Percentiles rank a stretch among this genome's conserved stretches.
Evolutionary conservation across 2,329 filamentous ascomycete genomes (phyloP).

Genomic region (Penicillium sp.): DNA sequence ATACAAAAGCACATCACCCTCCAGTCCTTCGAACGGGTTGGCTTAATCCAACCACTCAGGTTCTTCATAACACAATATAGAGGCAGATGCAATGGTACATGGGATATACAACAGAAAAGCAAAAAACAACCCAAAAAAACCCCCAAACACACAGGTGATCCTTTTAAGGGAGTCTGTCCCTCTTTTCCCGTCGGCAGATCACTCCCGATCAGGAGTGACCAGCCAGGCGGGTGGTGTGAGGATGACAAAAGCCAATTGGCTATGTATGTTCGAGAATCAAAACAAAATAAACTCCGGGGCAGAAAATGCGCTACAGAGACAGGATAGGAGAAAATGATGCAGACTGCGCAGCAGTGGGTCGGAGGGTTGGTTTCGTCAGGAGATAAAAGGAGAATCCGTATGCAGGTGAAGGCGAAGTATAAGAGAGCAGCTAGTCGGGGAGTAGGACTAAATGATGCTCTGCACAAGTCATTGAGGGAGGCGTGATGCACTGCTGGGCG

Average conservation of each 20-base stretch:
- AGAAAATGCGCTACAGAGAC: not conserved
- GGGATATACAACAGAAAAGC: constrained; percentile 2
- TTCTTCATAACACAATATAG: not conserved
- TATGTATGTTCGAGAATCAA: not conserved
- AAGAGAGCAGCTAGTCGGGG: not conserved
- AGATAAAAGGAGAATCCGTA: not conserved
- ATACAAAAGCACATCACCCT: constrained; percentile 9
- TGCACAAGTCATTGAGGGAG: constrained; percentile 5
- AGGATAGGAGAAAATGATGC: not conserved
- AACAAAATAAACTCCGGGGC: not conserved
- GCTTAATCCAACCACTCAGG: not conserved
- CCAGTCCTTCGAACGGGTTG: not conserved
- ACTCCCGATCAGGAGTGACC: not conserved
- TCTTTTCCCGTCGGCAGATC: not conserved
- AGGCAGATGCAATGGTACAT: constrained; percentile 6
- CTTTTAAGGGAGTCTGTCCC: not conserved
- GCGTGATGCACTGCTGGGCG: constrained; percentile 2
- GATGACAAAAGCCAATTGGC: not conserved
- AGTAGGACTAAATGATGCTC: not conserved
- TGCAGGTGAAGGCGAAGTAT: not conserved
- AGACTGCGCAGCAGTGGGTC: constrained; percentile 13
- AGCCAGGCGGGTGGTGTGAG: not conserved
- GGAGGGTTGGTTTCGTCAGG: not conserved
- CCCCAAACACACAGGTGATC: not conserved
- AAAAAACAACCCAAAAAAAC: not conserved